Conservation (phyloP, 208 protist genomes). For the Balamuthia mandrillaris region DNA sequence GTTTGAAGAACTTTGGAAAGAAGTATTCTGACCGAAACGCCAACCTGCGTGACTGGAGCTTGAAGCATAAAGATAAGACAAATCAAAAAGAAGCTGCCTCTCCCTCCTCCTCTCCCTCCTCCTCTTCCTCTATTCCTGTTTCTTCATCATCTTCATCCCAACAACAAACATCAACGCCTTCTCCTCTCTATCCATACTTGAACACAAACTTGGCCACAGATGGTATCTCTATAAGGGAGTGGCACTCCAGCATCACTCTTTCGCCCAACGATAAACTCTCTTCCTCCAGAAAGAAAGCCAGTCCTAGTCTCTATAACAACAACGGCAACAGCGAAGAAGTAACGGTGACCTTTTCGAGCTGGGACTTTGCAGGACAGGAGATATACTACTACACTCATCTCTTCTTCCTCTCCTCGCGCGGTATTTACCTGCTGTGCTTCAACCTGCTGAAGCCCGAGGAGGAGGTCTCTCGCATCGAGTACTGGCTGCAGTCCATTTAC, state of each 20-base stretch:
- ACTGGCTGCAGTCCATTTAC: constrained; percentile 39
- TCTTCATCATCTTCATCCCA: too few relatives aligned
- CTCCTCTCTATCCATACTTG: too few relatives aligned
- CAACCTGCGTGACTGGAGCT: neutral
- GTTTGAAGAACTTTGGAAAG: too few relatives aligned
- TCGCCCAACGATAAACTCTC: neutral
- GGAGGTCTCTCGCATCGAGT: neutral
- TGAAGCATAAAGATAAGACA: neutral
- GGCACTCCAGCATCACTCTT: neutral
- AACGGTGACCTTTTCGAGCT: constrained; percentile 31
- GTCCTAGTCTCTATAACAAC: neutral
- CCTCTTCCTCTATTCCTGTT: too few relatives aligned
- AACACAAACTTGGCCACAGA: constrained; percentile 18
- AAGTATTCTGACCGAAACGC: neutral
- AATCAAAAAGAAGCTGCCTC: too few relatives aligned
- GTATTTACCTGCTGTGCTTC: neutral
- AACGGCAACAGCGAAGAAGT: constrained; percentile 10
- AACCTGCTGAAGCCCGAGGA: neutral
- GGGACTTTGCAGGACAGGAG: constrained; percentile 30
- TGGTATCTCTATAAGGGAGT: neutral
- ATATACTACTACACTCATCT: constrained; percentile 36
- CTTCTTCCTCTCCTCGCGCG: constrained; percentile 9
- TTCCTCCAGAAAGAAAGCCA: neutral
- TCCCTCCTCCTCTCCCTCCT: too few relatives aligned
- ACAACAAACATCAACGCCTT: too few relatives aligned